Conservation (phyloP, 345 rosid species). For the Zanthoxylum bungeanum region DNA sequence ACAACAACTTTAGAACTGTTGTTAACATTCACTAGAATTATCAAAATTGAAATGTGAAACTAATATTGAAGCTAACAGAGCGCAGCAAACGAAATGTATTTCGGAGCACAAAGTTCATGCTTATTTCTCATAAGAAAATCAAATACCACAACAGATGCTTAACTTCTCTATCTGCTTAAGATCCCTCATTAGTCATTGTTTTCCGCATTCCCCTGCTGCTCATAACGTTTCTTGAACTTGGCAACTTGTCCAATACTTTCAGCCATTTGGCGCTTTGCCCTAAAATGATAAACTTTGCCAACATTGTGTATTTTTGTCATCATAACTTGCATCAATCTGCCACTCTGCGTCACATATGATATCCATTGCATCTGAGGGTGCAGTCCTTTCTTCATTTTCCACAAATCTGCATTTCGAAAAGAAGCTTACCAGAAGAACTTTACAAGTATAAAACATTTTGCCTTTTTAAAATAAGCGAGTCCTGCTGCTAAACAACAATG, state of each 20-base stretch:
- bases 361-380: constrained; percentile 99
- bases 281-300: constrained; percentile 83
- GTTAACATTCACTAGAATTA: background rate
- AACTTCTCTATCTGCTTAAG: background rate
- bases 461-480: no score
- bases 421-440: background rate
- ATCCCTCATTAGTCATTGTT: constrained; percentile 14
- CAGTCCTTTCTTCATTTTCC: constrained; percentile 79
- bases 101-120: background rate
- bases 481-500: background rate
- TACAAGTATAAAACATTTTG: background rate
- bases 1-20: background rate
- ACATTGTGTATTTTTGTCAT: constrained; percentile 92
- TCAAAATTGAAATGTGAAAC: background rate
- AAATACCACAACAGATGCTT: no score
- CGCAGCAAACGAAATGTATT: background rate
- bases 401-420: constrained; percentile 20
- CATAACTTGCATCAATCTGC: constrained; percentile 82
- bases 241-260: constrained; percentile 81
- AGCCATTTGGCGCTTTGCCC: constrained; percentile 86
- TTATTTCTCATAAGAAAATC: constrained; percentile 6
- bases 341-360: constrained; percentile 87
- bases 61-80: background rate
- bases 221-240: constrained; percentile 76
- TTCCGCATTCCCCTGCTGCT: constrained; percentile 42